phyloP scores from a whole-genome alignment of 2,329 filamentous ascomycete genomes.

The Fusarium sp. region DNA sequence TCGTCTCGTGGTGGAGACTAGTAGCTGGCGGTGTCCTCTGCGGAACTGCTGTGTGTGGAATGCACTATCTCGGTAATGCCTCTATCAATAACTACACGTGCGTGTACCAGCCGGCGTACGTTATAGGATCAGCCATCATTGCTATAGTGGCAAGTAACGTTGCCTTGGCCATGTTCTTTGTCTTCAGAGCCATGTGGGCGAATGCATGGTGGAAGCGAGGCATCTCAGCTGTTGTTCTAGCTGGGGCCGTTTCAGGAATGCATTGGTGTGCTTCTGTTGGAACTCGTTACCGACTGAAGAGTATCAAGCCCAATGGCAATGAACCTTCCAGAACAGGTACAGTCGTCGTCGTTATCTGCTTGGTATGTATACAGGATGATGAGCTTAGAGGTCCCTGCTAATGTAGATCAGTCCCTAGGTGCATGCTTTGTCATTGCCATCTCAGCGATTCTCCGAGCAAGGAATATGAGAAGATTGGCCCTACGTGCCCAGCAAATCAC shows the following conservation, averaged over 20 bases:
- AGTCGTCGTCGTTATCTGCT: conserved; percentile 76
- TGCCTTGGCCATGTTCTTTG: conserved; percentile 81
- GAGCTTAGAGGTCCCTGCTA: neutral
- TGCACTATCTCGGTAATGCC: conserved; percentile 90
- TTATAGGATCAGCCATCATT: conserved; percentile 77
- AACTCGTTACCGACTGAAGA: conserved; percentile 71
- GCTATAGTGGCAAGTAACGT: conserved; percentile 76
- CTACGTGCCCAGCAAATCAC: conserved; percentile 71
- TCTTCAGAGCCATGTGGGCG: conserved; percentile 79
- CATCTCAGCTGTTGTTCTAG: conserved; percentile 73
- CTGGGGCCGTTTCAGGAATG: conserved; percentile 83
- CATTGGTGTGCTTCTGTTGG: conserved; percentile 84
- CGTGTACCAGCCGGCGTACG: conserved; percentile 66
- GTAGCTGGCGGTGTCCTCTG: conserved; percentile 73
- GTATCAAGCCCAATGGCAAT: conserved; percentile 51
- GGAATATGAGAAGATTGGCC: conserved; percentile 63
- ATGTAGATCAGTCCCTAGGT: conserved; percentile 62
- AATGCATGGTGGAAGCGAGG: conserved; percentile 81
- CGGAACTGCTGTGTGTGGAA: conserved; percentile 80
- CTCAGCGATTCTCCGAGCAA: conserved; percentile 65
- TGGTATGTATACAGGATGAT: conserved; percentile 61
- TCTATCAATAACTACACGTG: conserved; percentile 82
- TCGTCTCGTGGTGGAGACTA: conserved; percentile 68
- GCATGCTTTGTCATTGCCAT: conserved; percentile 69
- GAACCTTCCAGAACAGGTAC: conserved; percentile 70